Evolutionary conservation across 1,284 basidiomycete species (phyloP), one percentile per base, ranked within the genome.

Genomic region (Ceratobasidium sp.): DNA sequence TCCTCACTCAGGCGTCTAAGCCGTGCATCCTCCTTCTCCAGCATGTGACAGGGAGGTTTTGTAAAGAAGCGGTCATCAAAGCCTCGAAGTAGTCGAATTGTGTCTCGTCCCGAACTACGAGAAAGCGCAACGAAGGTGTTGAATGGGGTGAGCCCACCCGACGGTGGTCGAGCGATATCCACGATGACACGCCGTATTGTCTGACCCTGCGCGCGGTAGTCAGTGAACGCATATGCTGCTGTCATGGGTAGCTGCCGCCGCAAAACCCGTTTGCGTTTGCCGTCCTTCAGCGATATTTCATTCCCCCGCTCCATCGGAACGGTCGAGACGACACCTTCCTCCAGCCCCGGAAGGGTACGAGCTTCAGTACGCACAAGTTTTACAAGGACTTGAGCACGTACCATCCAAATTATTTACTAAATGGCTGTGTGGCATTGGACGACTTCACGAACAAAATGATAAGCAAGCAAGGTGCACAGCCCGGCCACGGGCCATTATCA

Each of bases 321-420:
- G 0, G 83, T 78, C 0, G 80, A 80, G 22, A 82, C 79, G 2
- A 82, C 79, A 11, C 75, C 56, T 51, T 76, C 66, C 0, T 77
- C 78, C 13, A 84, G 76, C 1, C 80, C 82, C 19, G 53, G 39
- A 9, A 83, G 76, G 48, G 63, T 34, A 5, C 58, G 29, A 11
- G 76, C 78, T 29, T 78, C 63, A 13, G 81, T 83, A 6, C 78
- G 76, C 0, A 78, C 48, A 14, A 84, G 72, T 53, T 79, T 81
- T 8, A 85, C 81, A 0, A 85, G 76, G 1, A 85, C 78, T 65
- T 80, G n/a, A n/a, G n/a, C n/a, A n/a, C n/a, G n/a, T n/a, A n/a
- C n/a, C n/a, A n/a, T n/a, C n/a, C n/a, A n/a, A n/a, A n/a, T n/a
- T n/a, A n/a, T n/a, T n/a, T n/a, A n/a, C n/a, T n/a, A n/a, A n/a